A percentile compares a stretch with the other conserved stretches of the same genome.
These are phyloP conservation scores for Rhodotorula toruloides DNA, from an alignment of 768 basidiomycete genomes.

Conservation along the genomic window DNA sequence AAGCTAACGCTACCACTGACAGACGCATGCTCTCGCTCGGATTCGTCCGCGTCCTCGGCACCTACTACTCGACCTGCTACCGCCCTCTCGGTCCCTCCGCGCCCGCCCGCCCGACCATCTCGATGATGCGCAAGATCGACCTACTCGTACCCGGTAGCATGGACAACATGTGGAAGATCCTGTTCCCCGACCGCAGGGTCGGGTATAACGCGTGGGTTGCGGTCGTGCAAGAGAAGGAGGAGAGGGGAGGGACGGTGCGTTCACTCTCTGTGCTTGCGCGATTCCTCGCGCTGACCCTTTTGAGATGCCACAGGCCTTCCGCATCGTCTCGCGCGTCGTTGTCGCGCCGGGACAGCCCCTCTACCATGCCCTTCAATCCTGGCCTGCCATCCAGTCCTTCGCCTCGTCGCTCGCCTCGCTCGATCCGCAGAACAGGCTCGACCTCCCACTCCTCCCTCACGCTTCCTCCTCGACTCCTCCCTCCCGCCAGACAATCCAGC, in stretches of 20 bases:
- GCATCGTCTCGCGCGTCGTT: slow-evolving; percentile 12
- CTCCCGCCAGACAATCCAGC: not conserved
- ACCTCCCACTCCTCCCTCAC: slow-evolving; percentile 7
- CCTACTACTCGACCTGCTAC: slow-evolving; percentile 28
- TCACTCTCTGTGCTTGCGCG: not conserved
- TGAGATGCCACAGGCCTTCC: slow-evolving; percentile 24
- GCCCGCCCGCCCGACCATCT: slow-evolving; percentile 13
- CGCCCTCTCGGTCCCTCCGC: not conserved
- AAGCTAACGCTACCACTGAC: not conserved
- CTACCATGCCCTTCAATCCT: not conserved
- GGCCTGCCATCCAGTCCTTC: not conserved
- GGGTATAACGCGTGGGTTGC: slow-evolving; percentile 28
- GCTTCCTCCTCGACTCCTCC: not conserved
- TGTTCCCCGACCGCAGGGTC: not conserved
- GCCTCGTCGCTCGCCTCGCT: not conserved
- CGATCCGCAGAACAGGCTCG: slow-evolving; percentile 9
- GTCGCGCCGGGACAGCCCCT: not conserved
- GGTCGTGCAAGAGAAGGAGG: slow-evolving; percentile 13
- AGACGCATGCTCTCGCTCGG: slow-evolving; percentile 36
- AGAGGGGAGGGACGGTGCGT: not conserved
- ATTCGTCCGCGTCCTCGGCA: slow-evolving; percentile 33
- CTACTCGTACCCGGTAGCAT: slow-evolving; percentile 29
- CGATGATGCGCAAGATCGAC: slow-evolving; percentile 24
- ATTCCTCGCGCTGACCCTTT: too few relatives aligned
- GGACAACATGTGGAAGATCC: slow-evolving; percentile 19